Percentiles rank a stretch among this genome's conserved stretches.
Evolutionary conservation across 2,329 filamentous ascomycete genomes (phyloP).

Genomic region (Fusarium ramigenum): DNA sequence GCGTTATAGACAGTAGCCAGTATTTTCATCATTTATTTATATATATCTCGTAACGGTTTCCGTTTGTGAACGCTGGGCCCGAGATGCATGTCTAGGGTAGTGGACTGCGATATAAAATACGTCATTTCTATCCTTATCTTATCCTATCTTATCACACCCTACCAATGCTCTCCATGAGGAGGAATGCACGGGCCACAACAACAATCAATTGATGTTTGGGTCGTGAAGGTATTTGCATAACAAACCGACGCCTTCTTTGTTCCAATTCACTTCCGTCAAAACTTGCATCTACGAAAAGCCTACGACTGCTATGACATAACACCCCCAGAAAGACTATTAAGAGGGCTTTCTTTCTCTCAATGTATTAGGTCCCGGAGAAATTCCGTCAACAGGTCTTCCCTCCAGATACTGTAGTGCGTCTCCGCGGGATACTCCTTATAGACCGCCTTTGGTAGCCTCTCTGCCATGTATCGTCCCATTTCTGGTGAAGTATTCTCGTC

Average conservation of each 20-base stretch:
- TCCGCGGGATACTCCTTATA: background rate
- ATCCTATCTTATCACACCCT: background rate
- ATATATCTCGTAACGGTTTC: too few relatives aligned
- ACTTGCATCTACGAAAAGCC: background rate
- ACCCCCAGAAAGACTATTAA: rapidly evolving
- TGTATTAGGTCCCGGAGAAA: background rate
- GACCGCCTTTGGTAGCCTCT: background rate
- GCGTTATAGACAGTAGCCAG: rapidly evolving
- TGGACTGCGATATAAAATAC: too few relatives aligned
- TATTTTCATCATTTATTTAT: rapidly evolving
- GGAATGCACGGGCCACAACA: background rate
- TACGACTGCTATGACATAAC: background rate
- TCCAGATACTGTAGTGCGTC: background rate
- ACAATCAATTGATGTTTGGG: background rate
- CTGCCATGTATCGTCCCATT: background rate
- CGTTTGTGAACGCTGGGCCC: background rate
- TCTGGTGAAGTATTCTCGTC: conserved; percentile 1
- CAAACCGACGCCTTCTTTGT: background rate
- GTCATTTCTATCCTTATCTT: background rate
- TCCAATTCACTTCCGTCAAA: background rate
- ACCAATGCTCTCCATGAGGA: background rate
- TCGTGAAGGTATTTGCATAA: background rate
- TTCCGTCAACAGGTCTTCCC: background rate
- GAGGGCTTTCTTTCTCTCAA: background rate
- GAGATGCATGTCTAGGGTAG: background rate